Evolutionary conservation across 768 basidiomycete species (phyloP).

Genomic region (Amanita rimosa): DNA sequence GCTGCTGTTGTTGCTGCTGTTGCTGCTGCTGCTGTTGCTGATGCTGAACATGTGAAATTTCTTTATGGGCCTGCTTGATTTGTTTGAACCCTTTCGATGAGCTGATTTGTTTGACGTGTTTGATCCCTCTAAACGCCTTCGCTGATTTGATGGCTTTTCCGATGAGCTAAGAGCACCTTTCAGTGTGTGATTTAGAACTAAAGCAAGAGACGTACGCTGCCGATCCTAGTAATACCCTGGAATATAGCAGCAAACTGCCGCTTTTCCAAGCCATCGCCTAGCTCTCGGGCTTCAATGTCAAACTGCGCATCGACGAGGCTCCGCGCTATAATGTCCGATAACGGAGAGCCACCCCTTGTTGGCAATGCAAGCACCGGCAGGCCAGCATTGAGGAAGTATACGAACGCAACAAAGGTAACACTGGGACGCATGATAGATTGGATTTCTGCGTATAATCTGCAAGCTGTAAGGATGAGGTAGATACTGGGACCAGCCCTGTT

Average conservation of each 20-base stretch:
- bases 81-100: no score
- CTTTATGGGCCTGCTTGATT: no score
- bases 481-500: slow-evolving; percentile 1
- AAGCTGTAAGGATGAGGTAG: no score
- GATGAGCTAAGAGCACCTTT: no score
- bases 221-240: background rate
- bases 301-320: background rate
- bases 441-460: background rate
- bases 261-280: background rate
- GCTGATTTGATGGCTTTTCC: no score
- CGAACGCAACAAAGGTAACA: background rate
- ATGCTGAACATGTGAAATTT: background rate
- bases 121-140: no score
- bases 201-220: no score
- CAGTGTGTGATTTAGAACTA: no score
- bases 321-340: background rate
- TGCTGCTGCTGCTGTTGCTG: background rate
- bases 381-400: background rate
- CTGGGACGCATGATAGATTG: background rate
- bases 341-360: background rate
- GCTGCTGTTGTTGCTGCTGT: background rate
- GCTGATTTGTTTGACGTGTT: no score
- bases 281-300: background rate
- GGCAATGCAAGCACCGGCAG: background rate
- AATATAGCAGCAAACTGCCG: background rate